A percentile compares a stretch with the other conserved stretches of the same genome.
phyloP scores from a whole-genome alignment of 345 rosid genomes.

The Eucalyptus curtisii region DNA sequence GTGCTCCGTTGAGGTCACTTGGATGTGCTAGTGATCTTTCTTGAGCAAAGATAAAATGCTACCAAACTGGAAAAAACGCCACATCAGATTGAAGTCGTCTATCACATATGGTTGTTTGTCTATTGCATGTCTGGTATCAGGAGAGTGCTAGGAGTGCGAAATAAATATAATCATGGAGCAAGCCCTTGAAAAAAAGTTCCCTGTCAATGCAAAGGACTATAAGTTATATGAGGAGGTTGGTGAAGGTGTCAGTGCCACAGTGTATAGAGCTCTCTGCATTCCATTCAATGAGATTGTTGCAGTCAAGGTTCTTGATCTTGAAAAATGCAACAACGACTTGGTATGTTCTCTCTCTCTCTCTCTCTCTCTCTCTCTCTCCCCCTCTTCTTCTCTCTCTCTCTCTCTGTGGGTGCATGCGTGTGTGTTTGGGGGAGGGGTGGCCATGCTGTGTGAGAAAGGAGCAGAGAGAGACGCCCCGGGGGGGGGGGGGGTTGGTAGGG shows the following conservation, averaged over 20 bases:
- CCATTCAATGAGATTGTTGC: slow-evolving; percentile 87
- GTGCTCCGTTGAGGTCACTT: not conserved
- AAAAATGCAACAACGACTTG: slow-evolving; percentile 91
- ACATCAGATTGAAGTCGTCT: slow-evolving; percentile 15
- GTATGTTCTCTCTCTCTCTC: slow-evolving; percentile 17
- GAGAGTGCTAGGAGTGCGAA: slow-evolving; percentile 26
- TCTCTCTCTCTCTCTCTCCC: too few species aligned
- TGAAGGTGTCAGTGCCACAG: slow-evolving; percentile 95
- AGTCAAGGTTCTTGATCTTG: slow-evolving; percentile 93
- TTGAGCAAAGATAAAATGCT: slow-evolving; percentile 42
- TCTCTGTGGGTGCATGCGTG: too few species aligned
- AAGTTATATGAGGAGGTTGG: slow-evolving; percentile 88
- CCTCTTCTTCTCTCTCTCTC: not conserved
- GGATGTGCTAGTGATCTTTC: slow-evolving; percentile 1
- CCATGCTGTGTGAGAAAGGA: not conserved
- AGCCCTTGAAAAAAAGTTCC: slow-evolving; percentile 52
- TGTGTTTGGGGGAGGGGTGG: not conserved
- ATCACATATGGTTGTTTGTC: slow-evolving; percentile 6
- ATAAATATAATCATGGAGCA: slow-evolving; percentile 43
- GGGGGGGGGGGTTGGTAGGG: not conserved
- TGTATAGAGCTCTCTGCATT: slow-evolving; percentile 80
- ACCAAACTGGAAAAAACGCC: slow-evolving; percentile 56
- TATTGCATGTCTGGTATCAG: slow-evolving; percentile 11
- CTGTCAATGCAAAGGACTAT: slow-evolving; percentile 69
- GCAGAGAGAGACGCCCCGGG: not conserved